Evolutionary conservation across 2,329 filamentous ascomycete species (phyloP), one percentile per base, ranked within the genome.

Genomic region (Trichoderma breve): DNA sequence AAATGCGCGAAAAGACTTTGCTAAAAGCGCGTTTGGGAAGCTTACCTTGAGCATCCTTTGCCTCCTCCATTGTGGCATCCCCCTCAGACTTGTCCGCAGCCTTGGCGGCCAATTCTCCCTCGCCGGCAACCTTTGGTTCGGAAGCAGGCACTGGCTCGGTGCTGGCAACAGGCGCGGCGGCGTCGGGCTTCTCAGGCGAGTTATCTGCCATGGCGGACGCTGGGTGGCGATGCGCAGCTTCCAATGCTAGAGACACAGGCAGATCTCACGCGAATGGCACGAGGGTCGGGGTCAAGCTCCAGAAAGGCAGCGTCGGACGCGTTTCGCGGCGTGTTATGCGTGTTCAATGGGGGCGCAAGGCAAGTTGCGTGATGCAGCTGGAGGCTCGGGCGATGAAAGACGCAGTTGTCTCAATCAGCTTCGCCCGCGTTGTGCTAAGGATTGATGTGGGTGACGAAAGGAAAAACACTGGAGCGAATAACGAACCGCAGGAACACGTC

Each of bases 161-260:
- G 75, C 78, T 76, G 39, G 77, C 72, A 69, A 75, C 77, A 61
- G 81, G 76, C 72, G 82, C 75, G 64, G 80, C 75, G 71, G 75
- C 79, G 70, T 81, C 80, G 71, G 79, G 74, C 77, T 82, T 82
- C 76, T 83, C 80, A 73, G 75, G 75, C 63, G 78, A 67, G 75
- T 79, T 80, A 71, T 84, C 82, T 70, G 82, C 80, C 82, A 84
- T 84, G 76, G 77, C 77, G 76, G 71, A 73, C 62, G 61, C 69
- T 69, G 69, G 71, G 70, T 73, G 72, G 72, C 68, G 71, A 76
- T 76, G 74, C 74, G 75, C 77, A 71, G 63, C 39, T 63, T 71
- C 67, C 71, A 71, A 70, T 71, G 61, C 47, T 63, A 18, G 66
- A 71, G 30, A 43, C 66, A 69, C 51, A 30, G 43, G 53, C 55